Evolutionary conservation across 2,329 filamentous ascomycete species (phyloP).

Genomic region (Pseudocercospora fuligena): DNA sequence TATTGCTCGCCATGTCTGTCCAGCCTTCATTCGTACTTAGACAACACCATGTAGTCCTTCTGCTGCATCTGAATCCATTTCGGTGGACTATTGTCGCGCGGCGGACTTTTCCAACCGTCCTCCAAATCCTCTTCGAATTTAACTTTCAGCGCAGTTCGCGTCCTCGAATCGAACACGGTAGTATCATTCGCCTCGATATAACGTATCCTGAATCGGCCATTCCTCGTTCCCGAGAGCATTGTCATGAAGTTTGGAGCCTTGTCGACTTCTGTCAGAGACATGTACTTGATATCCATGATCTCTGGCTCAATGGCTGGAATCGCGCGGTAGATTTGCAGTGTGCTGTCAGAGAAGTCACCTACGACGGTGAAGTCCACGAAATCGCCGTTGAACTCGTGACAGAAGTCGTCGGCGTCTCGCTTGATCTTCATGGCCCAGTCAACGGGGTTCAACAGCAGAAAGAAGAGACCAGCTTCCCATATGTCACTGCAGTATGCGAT

Average conservation of each 20-base stretch:
- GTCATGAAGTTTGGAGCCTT: neutral
- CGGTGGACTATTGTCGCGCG: neutral
- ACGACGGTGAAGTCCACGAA: neutral
- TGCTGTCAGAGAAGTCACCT: neutral
- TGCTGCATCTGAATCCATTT: neutral
- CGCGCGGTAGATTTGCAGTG: neutral
- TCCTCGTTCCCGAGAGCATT: neutral
- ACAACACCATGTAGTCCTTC: neutral
- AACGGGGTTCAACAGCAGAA: neutral
- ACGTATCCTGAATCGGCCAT: neutral
- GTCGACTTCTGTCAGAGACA: neutral
- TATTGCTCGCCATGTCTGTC: neutral
- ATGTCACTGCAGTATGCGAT: neutral
- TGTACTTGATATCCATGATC: neutral
- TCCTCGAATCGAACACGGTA: neutral
- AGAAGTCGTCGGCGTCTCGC: neutral
- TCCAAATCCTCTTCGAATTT: neutral
- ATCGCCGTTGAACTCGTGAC: neutral
- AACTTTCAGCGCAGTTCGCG: neutral
- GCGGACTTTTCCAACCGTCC: neutral
- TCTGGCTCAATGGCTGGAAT: neutral
- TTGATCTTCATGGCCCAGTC: neutral
- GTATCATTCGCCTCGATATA: neutral
- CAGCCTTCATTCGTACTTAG: neutral
- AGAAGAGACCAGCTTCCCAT: neutral